These are phyloP conservation scores for Hypericum androsaemum DNA, from an alignment of 345 rosid species.

Conservation along the genomic window DNA sequence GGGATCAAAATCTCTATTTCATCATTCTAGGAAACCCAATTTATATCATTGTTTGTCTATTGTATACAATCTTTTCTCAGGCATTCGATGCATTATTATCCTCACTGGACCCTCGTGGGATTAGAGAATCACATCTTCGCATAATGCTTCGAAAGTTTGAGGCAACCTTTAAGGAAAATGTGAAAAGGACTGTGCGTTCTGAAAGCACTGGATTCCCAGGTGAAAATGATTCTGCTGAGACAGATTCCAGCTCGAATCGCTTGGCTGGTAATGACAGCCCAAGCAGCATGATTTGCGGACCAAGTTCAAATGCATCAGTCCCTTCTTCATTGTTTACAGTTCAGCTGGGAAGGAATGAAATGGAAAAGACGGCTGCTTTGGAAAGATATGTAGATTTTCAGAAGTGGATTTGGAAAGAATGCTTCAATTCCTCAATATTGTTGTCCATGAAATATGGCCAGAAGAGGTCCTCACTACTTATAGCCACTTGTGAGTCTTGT, in stretches of 20 bases:
- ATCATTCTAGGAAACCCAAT: no score
- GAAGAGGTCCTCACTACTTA: constrained; percentile 41
- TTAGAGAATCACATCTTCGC: constrained; percentile 90
- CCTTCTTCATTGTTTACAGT: constrained; percentile 51
- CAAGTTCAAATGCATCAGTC: constrained; percentile 37
- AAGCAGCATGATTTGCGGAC: constrained; percentile 45
- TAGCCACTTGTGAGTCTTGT: constrained; percentile 66
- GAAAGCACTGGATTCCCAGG: constrained; percentile 15
- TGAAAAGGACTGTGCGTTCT: constrained; percentile 26
- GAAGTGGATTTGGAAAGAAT: constrained; percentile 76
- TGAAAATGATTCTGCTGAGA: constrained; percentile 33
- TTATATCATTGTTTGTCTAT: neutral
- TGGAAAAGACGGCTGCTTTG: constrained; percentile 51
- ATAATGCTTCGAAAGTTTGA: constrained; percentile 83
- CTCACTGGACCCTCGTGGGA: constrained; percentile 81
- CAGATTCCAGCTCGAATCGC: constrained; percentile 32
- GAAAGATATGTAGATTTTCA: constrained; percentile 70
- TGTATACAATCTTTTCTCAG: constrained; percentile 25
- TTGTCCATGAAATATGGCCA: constrained; percentile 49
- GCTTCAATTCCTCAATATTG: constrained; percentile 34
- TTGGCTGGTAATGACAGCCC: constrained; percentile 42
- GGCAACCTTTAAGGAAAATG: constrained; percentile 60
- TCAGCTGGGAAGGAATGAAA: constrained; percentile 64
- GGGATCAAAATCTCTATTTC: no score
- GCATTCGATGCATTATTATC: constrained; percentile 76